Conservation (phyloP, 768 basidiomycete species). For the Rhizopogon salebrosus region DNA sequence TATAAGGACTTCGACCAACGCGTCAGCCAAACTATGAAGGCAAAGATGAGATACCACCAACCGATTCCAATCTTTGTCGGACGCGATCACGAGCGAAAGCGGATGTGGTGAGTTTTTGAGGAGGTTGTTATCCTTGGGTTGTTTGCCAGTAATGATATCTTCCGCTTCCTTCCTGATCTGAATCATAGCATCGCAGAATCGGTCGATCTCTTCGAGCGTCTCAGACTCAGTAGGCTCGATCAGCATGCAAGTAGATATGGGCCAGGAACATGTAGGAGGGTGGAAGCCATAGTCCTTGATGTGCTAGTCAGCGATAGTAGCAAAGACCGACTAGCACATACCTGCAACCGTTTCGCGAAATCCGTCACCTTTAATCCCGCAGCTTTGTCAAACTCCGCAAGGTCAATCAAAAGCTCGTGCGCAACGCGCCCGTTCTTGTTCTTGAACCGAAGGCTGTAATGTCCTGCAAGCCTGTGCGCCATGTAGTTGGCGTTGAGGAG, state of each 20-base stretch:
- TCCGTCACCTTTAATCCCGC: constrained; percentile 92
- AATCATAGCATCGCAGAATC: constrained; percentile 99
- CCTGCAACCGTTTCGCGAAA: constrained; percentile 94
- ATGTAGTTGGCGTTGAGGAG: constrained; percentile 97
- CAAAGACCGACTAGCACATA: constrained; percentile 19
- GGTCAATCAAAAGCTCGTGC: constrained; percentile 92
- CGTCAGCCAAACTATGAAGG: constrained; percentile 4
- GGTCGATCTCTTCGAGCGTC: constrained; percentile 87
- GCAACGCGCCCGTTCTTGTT: constrained; percentile 91
- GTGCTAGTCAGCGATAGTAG: background rate
- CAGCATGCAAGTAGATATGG: constrained; percentile 93
- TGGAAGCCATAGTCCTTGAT: constrained; percentile 86
- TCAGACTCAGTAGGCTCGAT: constrained; percentile 98
- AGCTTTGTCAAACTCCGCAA: constrained; percentile 89
- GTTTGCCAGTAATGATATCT: constrained; percentile 80
- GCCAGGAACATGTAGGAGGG: constrained; percentile 98
- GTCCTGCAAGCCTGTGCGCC: constrained; percentile 76
- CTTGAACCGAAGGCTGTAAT: constrained; percentile 86
- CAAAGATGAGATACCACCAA: constrained; percentile 26
- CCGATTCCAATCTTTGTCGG: constrained; percentile 85
- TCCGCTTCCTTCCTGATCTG: constrained; percentile 89
- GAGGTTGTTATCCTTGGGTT: constrained; percentile 87
- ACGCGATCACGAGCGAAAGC: constrained; percentile 60
- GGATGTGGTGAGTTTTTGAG: constrained; percentile 95
- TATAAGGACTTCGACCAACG: constrained; percentile 61